These are phyloP conservation scores for Penicillium argentinense DNA, from an alignment of 495 filamentous ascomycete genomes.

Conservation along the genomic window DNA sequence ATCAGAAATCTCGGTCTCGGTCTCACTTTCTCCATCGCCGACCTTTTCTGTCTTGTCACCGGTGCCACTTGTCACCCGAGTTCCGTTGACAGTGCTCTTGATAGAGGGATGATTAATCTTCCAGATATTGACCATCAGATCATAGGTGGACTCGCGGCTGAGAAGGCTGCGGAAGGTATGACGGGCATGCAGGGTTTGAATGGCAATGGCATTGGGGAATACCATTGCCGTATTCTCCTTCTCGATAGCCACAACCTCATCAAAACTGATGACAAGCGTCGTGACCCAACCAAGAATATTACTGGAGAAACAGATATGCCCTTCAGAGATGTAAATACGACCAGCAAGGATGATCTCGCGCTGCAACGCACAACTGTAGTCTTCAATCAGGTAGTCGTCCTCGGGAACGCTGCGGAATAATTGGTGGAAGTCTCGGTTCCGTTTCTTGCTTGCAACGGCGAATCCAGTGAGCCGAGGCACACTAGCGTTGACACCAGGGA, in stretches of 20 bases:
- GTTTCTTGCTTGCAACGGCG: constrained; percentile 91
- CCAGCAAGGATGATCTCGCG: constrained; percentile 94
- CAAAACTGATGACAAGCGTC: constrained; percentile 94
- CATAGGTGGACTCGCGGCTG: constrained; percentile 93
- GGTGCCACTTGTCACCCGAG: constrained; percentile 73
- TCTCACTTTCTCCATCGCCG: constrained; percentile 54
- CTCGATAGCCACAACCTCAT: constrained; percentile 94
- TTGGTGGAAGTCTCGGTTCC: constrained; percentile 92
- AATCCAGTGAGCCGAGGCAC: constrained; percentile 86
- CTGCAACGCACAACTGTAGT: constrained; percentile 96
- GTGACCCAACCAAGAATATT: constrained; percentile 99
- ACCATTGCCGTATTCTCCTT: constrained; percentile 95
- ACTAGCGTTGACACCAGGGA: constrained; percentile 55
- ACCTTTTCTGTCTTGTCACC: constrained; percentile 88
- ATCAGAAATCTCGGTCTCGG: constrained; percentile 56
- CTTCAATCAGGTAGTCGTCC: constrained; percentile 96
- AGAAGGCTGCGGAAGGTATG: constrained; percentile 95
- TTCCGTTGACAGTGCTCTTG: constrained; percentile 85
- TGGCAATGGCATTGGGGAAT: constrained; percentile 96
- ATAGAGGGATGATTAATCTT: constrained; percentile 91
- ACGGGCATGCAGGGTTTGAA: constrained; percentile 91
- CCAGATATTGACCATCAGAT: constrained; percentile 97
- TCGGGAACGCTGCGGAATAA: constrained; percentile 96
- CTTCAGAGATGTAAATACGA: constrained; percentile 92
- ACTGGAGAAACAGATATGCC: constrained; percentile 97